Base-by-base conservation (phyloP, 495 filamentous ascomycete genomes). In the Rhypophila decipiens region DNA sequence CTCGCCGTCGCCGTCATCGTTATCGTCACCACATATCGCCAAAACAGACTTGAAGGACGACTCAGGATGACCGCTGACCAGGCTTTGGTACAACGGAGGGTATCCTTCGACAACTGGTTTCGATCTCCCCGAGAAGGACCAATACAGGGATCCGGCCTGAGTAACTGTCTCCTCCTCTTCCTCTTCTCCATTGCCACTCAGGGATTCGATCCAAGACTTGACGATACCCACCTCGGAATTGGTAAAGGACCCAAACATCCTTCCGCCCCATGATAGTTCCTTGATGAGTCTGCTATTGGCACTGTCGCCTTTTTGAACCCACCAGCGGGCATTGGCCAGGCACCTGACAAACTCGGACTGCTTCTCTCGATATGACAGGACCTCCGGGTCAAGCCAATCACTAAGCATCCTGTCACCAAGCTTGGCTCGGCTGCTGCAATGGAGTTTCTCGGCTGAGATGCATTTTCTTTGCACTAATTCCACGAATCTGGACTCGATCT, bases 201-300 rank as follows among this genome's bases (percentile, higher is more conserved):
- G 43, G 13, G 56, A 46, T 44, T 67, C 57, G 40, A 72, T 71
- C 69, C 69, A 72, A 3, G 27, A 37, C 35, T 50, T 48, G 20
- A 72, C 23, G 9, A 44, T 49, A 3, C 54, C 53, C 24, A 66
- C 46, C 46, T 72, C 69, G 38, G 34, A 49, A n/a, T 61, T 50
- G 8, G 69, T 72, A 49, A 72, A 70, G 13, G 68, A 53, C 1
- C 69, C 69, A 52, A 64, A 72, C 69, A 72, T 72, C 18, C 57
- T 60, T n/a, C 69, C 69, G 13, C 49, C 57, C 68, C 68, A 71
- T 2, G 36, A 44, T 11, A 70, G 44, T 42, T 65, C 66, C 24
- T 47, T 49, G n/a, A 70, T 50, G 15, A 72, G 46, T 27, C 42
- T 55, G 48, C 68, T 71, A 24, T 60, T 63, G 17, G 44, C 49